A percentile compares a stretch with the other conserved stretches of the same genome.
phyloP scores from a whole-genome alignment of 768 basidiomycete species.

The Trametes cubensis region DNA sequence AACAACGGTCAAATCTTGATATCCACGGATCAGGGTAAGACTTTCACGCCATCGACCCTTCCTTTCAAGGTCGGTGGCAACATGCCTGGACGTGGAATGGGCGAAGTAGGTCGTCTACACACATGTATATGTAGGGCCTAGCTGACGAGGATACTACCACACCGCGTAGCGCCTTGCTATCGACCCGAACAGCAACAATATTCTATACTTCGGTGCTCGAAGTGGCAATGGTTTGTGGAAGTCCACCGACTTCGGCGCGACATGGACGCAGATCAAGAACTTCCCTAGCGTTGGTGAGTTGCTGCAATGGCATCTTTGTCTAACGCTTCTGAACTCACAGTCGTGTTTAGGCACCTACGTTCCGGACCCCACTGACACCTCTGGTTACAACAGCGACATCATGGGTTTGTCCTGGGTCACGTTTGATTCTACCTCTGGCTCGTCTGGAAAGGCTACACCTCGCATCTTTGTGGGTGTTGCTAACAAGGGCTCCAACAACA shows the following conservation, averaged over 20 bases:
- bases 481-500: conserved; percentile 53
- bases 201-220: conserved; percentile 65
- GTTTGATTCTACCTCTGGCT: conserved; percentile 61
- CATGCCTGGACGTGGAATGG: conserved; percentile 71
- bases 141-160: background rate
- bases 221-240: conserved; percentile 70
- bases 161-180: conserved; percentile 54
- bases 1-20: conserved; percentile 65
- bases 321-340: background rate
- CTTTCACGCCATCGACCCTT: conserved; percentile 52
- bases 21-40: conserved; percentile 59
- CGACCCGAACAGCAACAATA: conserved; percentile 63
- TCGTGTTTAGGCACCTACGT: conserved; percentile 49
- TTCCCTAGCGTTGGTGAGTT: conserved; percentile 59
- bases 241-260: conserved; percentile 58
- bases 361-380: conserved; percentile 54
- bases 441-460: conserved; percentile 53
- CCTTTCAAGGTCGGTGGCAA: conserved; percentile 73
- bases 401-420: conserved; percentile 62
- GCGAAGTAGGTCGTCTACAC: conserved; percentile 44
- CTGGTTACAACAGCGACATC: conserved; percentile 41
- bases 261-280: conserved; percentile 61
- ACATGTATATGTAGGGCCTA: background rate
- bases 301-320: no score
- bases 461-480: conserved; percentile 73